Evolutionary conservation across 257 asterid genomes (phyloP).

Genomic region (Cynanchum wilfordii): DNA sequence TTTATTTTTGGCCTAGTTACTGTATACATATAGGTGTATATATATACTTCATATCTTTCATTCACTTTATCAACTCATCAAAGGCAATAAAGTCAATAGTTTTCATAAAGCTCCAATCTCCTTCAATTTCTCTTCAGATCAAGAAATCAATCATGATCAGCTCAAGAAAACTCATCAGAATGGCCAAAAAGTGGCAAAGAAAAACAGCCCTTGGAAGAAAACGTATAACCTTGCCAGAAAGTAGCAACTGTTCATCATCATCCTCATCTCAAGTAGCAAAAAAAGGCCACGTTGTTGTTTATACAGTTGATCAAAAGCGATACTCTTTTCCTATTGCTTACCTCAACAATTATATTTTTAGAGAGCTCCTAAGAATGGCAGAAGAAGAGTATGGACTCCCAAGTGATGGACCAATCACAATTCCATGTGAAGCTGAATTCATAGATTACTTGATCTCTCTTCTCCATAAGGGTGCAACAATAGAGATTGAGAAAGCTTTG

Average conservation of each 20-base stretch:
- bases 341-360: constrained; percentile 8
- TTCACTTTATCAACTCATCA: not conserved
- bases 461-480: not conserved
- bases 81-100: not conserved
- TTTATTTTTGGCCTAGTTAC: not conserved
- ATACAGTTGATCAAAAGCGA: constrained; percentile 8
- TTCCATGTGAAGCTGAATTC: constrained; percentile 17
- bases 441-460: constrained; percentile 14
- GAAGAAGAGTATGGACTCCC: constrained; percentile 23
- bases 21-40: no score
- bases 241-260: not conserved
- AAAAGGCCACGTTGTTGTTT: constrained; percentile 21
- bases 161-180: constrained; percentile 5
- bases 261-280: not conserved
- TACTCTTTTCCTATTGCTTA: constrained; percentile 3
- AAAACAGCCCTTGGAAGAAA: constrained; percentile 23
- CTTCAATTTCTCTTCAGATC: not conserved
- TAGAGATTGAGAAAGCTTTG: constrained; percentile 13
- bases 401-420: constrained; percentile 15
- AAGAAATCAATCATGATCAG: constrained; percentile 7
- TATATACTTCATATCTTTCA: not conserved
- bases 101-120: not conserved
- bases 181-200: constrained; percentile 18
- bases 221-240: constrained; percentile 5
- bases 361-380: constrained; percentile 19